A percentile compares a stretch with the other conserved stretches of the same genome.
These are phyloP conservation scores for Fusarium veterinarium DNA, from an alignment of 2,329 filamentous ascomycete species.

Conservation along the genomic window DNA sequence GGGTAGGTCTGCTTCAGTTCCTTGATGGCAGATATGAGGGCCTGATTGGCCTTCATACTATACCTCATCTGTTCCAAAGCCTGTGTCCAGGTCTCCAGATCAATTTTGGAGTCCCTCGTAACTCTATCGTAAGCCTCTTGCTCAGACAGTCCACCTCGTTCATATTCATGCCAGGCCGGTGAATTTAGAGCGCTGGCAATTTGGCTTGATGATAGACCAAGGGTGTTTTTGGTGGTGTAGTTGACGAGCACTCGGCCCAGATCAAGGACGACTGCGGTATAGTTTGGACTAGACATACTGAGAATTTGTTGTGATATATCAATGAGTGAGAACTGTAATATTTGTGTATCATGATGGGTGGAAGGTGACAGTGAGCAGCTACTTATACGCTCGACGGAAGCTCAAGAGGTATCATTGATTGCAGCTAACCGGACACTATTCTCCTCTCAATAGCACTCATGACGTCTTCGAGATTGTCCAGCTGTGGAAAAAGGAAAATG, in stretches of 20 bases:
- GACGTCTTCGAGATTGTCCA: neutral
- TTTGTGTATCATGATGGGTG: neutral
- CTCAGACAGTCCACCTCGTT: neutral
- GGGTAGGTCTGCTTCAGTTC: neutral
- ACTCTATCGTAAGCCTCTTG: neutral
- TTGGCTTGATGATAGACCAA: neutral
- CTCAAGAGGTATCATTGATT: neutral
- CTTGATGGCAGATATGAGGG: neutral
- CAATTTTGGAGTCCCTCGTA: neutral
- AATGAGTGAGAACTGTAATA: no score
- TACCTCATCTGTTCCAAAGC: conserved; percentile 1
- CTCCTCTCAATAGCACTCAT: neutral
- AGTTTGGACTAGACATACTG: neutral
- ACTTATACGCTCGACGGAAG: neutral
- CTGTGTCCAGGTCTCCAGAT: neutral
- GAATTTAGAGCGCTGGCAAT: neutral
- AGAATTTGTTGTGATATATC: no score
- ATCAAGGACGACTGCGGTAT: neutral
- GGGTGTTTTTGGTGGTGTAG: neutral
- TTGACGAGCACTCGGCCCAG: neutral
- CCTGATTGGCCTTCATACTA: neutral
- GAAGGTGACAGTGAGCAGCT: neutral
- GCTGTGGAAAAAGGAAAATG: neutral
- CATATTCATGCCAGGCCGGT: conserved; percentile 1
- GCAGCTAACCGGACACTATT: neutral